Base-by-base conservation (phyloP, 495 filamentous ascomycete species). In the Penicillium cinerascens region DNA sequence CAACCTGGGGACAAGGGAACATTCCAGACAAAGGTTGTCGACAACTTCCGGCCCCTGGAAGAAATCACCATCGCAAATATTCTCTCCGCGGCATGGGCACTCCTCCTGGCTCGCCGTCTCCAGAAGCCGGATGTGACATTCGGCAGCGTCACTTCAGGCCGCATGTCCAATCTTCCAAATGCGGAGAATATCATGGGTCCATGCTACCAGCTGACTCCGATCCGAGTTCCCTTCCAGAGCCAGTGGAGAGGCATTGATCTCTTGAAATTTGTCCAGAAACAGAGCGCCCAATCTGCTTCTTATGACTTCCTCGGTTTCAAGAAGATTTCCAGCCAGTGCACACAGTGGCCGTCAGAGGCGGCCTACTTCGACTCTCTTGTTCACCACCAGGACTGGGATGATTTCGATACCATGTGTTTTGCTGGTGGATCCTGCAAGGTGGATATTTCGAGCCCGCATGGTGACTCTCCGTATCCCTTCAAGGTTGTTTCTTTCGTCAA, bases 1-100 rank as follows among this genome's bases (percentile, higher is more conserved):
- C 66, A 63, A 11, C 74, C 68, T 29, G 55, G 71, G 10, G 68
- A 74, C 51, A 71, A 71, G 38, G 59, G 59, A 0, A 55, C 64
- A 9, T 73, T 74, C 56, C 64, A 62, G 37, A 68, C 72, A 5
- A 70, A 80, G 38, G 10, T 54, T 2, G 63, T 71, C 17, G 59
- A 71, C n/a, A 73, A 77, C 26, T 71, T 73, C 13, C 47, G 68
- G 1, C 69, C 73, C 0, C 55, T 68, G 2, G 65, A 60, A 37
- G 76, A 79, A 43, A 73, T 82, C 23, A 88, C 85, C 0, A 71
- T 78, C 0, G 81, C 80, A 6, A 81, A 71, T 10, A 56, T 86
- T 0, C 79, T 81, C 4, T 83, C 80, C 0, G 82, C 83, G 0
- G 81, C 83, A 0, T 88, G 85, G 85, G 80, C 84, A 0, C 41